Evolutionary conservation across 23 red algal species (phyloP), one percentile per base, ranked within the genome.

Genomic region (Gracilaria domingensis): DNA sequence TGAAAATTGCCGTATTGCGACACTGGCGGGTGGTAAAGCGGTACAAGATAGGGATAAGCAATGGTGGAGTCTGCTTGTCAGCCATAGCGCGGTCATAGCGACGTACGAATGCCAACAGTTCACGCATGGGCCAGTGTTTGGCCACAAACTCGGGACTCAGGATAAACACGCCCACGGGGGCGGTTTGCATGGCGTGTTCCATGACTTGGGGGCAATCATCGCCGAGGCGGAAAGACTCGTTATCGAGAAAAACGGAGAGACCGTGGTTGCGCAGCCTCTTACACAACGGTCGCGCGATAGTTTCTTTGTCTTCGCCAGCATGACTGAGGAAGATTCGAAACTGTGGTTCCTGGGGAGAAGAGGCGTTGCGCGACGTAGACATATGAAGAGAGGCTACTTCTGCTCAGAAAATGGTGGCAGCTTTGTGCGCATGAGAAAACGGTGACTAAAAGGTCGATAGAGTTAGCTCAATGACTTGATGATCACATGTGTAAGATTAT

Each of bases 261-360:
- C 73, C 73, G 25, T 78, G 40, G 5, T 28, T 28, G 7, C 37
- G 12, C 48, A 78, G 73, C 1, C 48, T 8, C 5, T 78, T 54
- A 23, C 25, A 47, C 16, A 78, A 28, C 39, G 73, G 73, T 14
- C 73, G 38, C 2, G 73, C 34, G 38, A 78, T 78, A 20, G 73
- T 47, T 18, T 82, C 79, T 53, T 82, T 82, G 51, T 82, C 79
- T 61, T 47, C 34, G 6, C 79, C 79, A 17, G 79, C 79, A 60
- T 82, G 79, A 53, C 79, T 82, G n/a, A 82, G 32, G 21, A 82
- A 82, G 24, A 55, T 55, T 9, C n/a, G 16, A 38, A 30, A 82
- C 79, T 12, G 62, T 32, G 33, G 24, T 33, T 45, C 42, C 42
- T 4, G 42, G 42, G n/a, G n/a, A n/a, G n/a, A n/a, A n/a, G n/a